Base-by-base conservation (phyloP, 768 basidiomycete genomes). In the Lactarius pseudohatsudake region DNA sequence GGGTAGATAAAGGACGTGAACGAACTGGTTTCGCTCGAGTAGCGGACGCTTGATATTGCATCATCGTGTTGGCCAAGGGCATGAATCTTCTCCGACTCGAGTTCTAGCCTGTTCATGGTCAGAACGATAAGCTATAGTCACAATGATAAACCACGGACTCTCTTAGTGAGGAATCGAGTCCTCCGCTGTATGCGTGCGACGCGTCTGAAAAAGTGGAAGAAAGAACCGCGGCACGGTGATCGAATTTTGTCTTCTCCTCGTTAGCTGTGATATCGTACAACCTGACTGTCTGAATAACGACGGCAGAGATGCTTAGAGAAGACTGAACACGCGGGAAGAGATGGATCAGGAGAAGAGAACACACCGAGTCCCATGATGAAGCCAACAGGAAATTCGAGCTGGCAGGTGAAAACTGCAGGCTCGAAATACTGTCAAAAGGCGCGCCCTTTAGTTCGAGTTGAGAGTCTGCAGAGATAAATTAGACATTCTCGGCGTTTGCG, bases 201-300 rank as follows among this genome's bases (percentile, higher is more conserved):
- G 80, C 82, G 65, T 91, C 88, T 1, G 79, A 82, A 75, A 94
- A 98, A 62, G 86, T 81, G 69, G 90, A 90, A 2, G 90, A 84
- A n/a, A 98, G 81, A 11, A 98, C 89, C 0, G 95, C 91, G 5
- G 94, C 94, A 22, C 92, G 86, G 66, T 96, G 91, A 55, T 94
- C 90, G 72, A 92, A 93, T 70, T 92, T 93, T n/a, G 86, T 83
- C 71, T 87, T 87, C 71, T 85, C 83, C 64, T 88, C 85, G 72
- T 86, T 87, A 34, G 84, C 75, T 2, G 69, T 69, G 72, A 86
- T 70, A 71, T 86, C 77, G 79, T 89, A 80, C 71, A 86, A 73
- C 73, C 87, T 69, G 74, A 91, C 74, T 74, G 85, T 79, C 92
- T 91, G 72, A 79, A 79, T 41, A 80, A 77, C 43, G 68, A 50